phyloP scores from a whole-genome alignment of 768 basidiomycete genomes.

The Tulasnella sp. region DNA sequence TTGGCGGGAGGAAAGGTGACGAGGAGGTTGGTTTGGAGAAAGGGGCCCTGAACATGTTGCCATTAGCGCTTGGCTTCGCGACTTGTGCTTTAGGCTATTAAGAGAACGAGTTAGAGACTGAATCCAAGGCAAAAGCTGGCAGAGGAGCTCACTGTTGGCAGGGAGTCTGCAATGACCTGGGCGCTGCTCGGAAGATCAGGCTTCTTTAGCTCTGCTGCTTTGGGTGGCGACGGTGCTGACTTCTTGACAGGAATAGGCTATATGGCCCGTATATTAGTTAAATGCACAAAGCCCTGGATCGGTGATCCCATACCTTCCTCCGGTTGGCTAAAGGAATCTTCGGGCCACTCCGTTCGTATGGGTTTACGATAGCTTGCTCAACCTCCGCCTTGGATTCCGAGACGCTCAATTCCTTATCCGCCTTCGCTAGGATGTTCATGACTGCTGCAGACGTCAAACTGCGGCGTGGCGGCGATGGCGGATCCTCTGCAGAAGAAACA shows the following conservation, averaged over 20 bases:
- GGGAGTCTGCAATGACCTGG: slow-evolving; percentile 26
- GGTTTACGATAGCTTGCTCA: slow-evolving; percentile 26
- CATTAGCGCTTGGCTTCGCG: slow-evolving; percentile 13
- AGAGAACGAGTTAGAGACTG: not conserved
- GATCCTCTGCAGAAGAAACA: slow-evolving; percentile 1
- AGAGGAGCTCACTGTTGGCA: slow-evolving; percentile 9
- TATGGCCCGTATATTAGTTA: not conserved
- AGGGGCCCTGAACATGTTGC: not conserved
- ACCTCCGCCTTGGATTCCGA: slow-evolving; percentile 22
- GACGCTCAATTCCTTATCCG: slow-evolving; percentile 26
- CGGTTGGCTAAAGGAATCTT: not conserved
- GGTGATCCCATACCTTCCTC: slow-evolving; percentile 7
- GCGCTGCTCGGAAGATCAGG: slow-evolving; percentile 24
- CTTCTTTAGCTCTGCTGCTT: slow-evolving; percentile 7
- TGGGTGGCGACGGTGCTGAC: not conserved
- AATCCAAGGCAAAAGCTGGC: not conserved
- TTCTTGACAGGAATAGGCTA: slow-evolving; percentile 23
- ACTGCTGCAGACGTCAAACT: slow-evolving; percentile 23
- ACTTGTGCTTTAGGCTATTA: not conserved
- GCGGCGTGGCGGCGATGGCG: slow-evolving; percentile 29
- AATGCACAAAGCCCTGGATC: not conserved
- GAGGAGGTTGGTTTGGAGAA: slow-evolving; percentile 4
- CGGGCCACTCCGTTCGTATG: slow-evolving; percentile 26
- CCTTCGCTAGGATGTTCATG: slow-evolving; percentile 25
- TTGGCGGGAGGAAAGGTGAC: slow-evolving; percentile 27